Evolutionary conservation across 2,329 filamentous ascomycete genomes (phyloP).

Genomic region (Fusarium odoratissimum): DNA sequence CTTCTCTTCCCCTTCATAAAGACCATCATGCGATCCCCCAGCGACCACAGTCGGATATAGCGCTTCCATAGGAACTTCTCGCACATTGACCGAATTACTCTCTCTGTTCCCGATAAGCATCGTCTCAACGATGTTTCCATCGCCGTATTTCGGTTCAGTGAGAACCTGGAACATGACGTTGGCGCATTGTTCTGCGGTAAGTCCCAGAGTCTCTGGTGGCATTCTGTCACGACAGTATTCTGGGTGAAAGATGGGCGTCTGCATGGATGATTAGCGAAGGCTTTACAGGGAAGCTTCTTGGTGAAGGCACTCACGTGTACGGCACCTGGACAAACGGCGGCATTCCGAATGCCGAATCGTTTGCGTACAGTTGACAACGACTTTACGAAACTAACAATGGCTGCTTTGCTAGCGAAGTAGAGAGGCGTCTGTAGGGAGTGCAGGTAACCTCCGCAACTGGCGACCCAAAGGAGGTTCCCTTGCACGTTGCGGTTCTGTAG

Average conservation of each 20-base stretch:
- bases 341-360: slow-evolving; percentile 17
- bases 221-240: slow-evolving; percentile 25
- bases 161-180: slow-evolving; percentile 16
- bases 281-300: rapidly evolving
- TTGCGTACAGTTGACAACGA: not conserved
- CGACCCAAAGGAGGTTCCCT: slow-evolving; percentile 43
- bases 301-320: not conserved
- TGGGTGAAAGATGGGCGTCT: slow-evolving; percentile 16
- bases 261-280: rapidly evolving
- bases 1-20: not conserved
- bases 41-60: slow-evolving; percentile 6
- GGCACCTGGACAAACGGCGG: slow-evolving; percentile 18
- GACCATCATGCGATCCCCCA: not conserved
- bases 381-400: slow-evolving; percentile 25
- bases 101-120: slow-evolving; percentile 12
- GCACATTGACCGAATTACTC: slow-evolving; percentile 1
- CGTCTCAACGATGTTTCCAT: slow-evolving; percentile 29
- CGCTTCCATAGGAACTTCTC: not conserved
- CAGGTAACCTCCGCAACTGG: slow-evolving; percentile 45
- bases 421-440: slow-evolving; percentile 44
- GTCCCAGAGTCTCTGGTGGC: not conserved
- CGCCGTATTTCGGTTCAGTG: slow-evolving; percentile 21
- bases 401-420: slow-evolving; percentile 32
- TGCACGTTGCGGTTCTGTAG: slow-evolving; percentile 31
- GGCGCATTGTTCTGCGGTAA: slow-evolving; percentile 13